phyloP scores from a whole-genome alignment of 106 monocot genomes.

The Narthecium ossifragum region DNA sequence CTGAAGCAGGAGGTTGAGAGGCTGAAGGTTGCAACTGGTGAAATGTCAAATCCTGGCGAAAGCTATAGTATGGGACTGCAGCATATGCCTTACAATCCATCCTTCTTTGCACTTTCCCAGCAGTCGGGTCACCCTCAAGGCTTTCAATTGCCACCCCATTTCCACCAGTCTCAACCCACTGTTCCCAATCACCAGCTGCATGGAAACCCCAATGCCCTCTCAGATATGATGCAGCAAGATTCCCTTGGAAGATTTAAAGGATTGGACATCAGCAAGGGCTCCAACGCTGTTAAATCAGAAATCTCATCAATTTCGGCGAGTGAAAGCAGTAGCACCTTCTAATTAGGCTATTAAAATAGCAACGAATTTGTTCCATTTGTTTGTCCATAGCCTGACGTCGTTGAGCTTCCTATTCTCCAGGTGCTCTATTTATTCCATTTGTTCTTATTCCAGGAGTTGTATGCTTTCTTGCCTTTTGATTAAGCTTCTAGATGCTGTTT shows the following conservation, averaged over 20 bases:
- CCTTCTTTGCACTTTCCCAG: constrained; percentile 37
- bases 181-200: constrained; percentile 33
- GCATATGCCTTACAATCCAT: constrained; percentile 30
- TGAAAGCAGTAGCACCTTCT: constrained; percentile 82
- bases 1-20: constrained; percentile 87
- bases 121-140: constrained; percentile 16
- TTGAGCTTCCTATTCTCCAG: constrained; percentile 2
- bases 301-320: constrained; percentile 64
- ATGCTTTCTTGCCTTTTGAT: too few species aligned
- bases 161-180: constrained; percentile 18
- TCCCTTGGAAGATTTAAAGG: constrained; percentile 56
- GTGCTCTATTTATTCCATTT: constrained; percentile 39
- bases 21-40: constrained; percentile 80
- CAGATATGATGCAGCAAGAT: constrained; percentile 73
- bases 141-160: constrained; percentile 23
- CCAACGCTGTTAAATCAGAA: constrained; percentile 58
- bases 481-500: too few species aligned
- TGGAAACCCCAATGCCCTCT: constrained; percentile 23
- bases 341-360: constrained; percentile 9
- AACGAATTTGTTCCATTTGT: constrained; percentile 19
- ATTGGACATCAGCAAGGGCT: constrained; percentile 60
- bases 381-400: constrained; percentile 54
- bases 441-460: constrained; percentile 4
- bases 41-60: constrained; percentile 29
- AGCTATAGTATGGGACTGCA: constrained; percentile 36